phyloP scores from a whole-genome alignment of 202 grass and related monocot genomes.

The Cymbopogon flexuosus region DNA sequence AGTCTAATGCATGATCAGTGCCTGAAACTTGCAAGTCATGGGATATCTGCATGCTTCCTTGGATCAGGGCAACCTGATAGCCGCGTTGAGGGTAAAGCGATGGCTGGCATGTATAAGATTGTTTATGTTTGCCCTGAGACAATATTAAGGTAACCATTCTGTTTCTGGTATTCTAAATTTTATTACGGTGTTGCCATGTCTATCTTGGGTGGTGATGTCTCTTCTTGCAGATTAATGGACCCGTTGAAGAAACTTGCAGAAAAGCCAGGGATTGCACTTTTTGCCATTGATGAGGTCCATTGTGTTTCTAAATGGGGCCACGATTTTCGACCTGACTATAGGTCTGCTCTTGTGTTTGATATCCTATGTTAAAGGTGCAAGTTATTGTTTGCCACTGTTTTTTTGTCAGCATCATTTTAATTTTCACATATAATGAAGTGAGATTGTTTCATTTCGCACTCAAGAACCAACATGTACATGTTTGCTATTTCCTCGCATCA shows the following conservation, averaged over 20 bases:
- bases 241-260: slow-evolving; percentile 80
- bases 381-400: not conserved
- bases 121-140: slow-evolving; percentile 93
- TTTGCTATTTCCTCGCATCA: not conserved
- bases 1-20: slow-evolving; percentile 97
- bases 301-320: slow-evolving; percentile 98
- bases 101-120: slow-evolving; percentile 88
- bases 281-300: slow-evolving; percentile 92
- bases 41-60: slow-evolving; percentile 86
- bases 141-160: slow-evolving; percentile 60
- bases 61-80: slow-evolving; percentile 84
- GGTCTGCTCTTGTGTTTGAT: slow-evolving; percentile 48
- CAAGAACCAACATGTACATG: not conserved
- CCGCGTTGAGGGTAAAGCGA: slow-evolving; percentile 71
- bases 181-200: not conserved
- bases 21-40: slow-evolving; percentile 75
- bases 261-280: slow-evolving; percentile 82
- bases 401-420: slow-evolving; percentile 2
- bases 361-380: slow-evolving; percentile 39
- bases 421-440: not conserved
- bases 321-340: slow-evolving; percentile 88
- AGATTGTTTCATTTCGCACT: slow-evolving; percentile 17
- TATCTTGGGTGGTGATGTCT: slow-evolving; percentile 2
- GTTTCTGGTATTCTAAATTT: slow-evolving; percentile 12
- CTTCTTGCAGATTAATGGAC: slow-evolving; percentile 64